A percentile compares a stretch with the other conserved stretches of the same genome.
phyloP scores from a whole-genome alignment of 2,329 filamentous ascomycete species.

The Cercospora sp. region DNA sequence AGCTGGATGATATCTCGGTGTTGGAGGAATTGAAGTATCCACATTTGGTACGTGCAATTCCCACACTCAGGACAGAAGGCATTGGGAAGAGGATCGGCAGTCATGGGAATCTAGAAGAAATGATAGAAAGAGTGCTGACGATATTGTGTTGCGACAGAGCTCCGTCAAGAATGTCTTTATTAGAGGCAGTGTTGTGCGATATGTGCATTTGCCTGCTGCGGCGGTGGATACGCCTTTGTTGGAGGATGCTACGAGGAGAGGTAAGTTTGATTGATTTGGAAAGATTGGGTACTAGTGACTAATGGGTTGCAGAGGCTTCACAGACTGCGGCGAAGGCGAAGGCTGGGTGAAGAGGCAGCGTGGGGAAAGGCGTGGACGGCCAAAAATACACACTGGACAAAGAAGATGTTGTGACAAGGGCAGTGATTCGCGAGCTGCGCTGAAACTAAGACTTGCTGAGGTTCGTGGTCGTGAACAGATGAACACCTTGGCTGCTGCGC shows the following conservation, averaged over 20 bases:
- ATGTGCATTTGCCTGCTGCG: conserved; percentile 80
- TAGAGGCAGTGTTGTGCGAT: conserved; percentile 86
- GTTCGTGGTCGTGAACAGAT: neutral
- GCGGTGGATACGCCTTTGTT: conserved; percentile 83
- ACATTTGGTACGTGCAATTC: conserved; percentile 65
- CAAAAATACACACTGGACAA: neutral
- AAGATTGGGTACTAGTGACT: neutral
- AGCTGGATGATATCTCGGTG: conserved; percentile 91
- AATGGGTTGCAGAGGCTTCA: conserved; percentile 31
- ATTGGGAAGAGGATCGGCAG: too few relatives aligned
- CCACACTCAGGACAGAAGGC: too few relatives aligned
- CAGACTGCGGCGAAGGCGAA: conserved; percentile 42
- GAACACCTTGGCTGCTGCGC: neutral
- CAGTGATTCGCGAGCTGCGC: neutral
- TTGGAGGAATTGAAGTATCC: conserved; percentile 93
- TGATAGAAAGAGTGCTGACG: neutral
- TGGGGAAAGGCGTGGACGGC: neutral
- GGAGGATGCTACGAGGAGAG: conserved; percentile 88
- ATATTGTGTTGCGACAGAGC: conserved; percentile 48
- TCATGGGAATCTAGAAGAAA: neutral
- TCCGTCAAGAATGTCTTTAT: conserved; percentile 97
- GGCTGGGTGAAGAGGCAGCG: conserved; percentile 22
- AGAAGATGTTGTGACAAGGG: neutral
- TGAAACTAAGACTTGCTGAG: neutral
- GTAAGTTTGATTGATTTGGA: conserved; percentile 46